These are phyloP conservation scores for Ogataea neopini DNA, from an alignment of 805 yeast species.

Conservation along the genomic window DNA sequence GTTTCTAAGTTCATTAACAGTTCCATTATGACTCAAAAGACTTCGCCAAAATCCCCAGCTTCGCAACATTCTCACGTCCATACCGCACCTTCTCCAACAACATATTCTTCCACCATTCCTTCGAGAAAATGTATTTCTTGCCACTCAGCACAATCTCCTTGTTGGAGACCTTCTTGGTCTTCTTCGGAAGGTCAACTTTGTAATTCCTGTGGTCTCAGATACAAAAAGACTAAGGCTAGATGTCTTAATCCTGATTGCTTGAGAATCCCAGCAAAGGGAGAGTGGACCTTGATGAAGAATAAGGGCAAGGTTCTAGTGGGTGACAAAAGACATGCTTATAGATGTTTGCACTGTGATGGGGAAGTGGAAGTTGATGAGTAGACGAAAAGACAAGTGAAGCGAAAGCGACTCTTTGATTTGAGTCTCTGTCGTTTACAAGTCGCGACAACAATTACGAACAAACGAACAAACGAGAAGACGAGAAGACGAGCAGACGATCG, in stretches of 20 bases:
- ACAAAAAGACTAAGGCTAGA: constrained; percentile 90
- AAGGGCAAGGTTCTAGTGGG: constrained; percentile 51
- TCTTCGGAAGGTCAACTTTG: constrained; percentile 90
- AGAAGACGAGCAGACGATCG: no score
- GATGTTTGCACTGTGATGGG: constrained; percentile 61
- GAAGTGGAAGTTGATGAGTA: constrained; percentile 48
- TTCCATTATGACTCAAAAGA: constrained; percentile 10
- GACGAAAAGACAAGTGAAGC: not conserved
- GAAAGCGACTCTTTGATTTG: no score
- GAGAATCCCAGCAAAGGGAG: constrained; percentile 94
- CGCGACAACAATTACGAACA: no score
- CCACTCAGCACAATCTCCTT: constrained; percentile 87
- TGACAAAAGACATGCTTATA: constrained; percentile 33
- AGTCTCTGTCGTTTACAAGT: no score
- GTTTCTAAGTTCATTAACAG: constrained; percentile 18
- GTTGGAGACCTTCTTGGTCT: constrained; percentile 99
- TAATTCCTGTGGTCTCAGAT: constrained; percentile 93
- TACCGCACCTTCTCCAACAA: constrained; percentile 15
- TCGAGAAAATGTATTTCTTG: constrained; percentile 82
- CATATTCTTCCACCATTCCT: constrained; percentile 16
- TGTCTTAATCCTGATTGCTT: constrained; percentile 76
- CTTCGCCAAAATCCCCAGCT: constrained; percentile 16
- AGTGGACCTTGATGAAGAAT: constrained; percentile 83
- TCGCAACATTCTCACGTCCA: constrained; percentile 16
- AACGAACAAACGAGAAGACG: not conserved